Evolutionary conservation across 257 asterid species (phyloP).

Genomic region (Buddleja alternifolia): DNA sequence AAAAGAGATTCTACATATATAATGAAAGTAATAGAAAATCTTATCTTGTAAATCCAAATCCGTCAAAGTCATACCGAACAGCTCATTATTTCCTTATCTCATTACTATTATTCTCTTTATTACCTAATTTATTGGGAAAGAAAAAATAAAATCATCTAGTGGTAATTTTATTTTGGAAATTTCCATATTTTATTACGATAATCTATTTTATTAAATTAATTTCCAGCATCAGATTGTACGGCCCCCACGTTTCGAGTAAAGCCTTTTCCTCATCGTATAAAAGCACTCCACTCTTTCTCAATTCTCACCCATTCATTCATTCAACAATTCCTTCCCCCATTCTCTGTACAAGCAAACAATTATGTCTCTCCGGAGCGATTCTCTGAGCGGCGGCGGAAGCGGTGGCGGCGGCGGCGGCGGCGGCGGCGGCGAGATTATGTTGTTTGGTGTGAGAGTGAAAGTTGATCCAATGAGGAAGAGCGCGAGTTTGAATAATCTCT

Average conservation of each 20-base stretch:
- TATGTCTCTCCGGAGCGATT: slow-evolving; percentile 41
- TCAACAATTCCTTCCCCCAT: neutral
- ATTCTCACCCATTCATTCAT: slow-evolving; percentile 22
- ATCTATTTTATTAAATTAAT: neutral
- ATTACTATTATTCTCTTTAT: neutral
- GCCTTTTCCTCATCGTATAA: slow-evolving; percentile 29
- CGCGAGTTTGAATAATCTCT: slow-evolving; percentile 78
- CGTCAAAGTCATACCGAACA: neutral
- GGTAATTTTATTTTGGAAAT: neutral
- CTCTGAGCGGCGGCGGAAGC: slow-evolving; percentile 17
- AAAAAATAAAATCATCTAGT: too few species aligned
- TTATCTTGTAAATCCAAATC: too few species aligned
- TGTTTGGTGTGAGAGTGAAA: slow-evolving; percentile 80
- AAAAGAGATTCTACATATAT: too few species aligned
- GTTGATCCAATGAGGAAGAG: slow-evolving; percentile 89
- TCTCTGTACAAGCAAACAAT: neutral
- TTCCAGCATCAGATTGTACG: slow-evolving; percentile 38
- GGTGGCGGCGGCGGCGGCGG: neutral
- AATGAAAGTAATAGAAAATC: too few species aligned
- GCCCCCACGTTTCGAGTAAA: slow-evolving; percentile 35
- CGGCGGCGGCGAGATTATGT: slow-evolving; percentile 53
- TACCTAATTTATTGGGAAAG: neutral
- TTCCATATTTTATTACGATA: neutral
- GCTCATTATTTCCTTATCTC: slow-evolving; percentile 24
- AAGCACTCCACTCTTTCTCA: slow-evolving; percentile 12